Evolutionary conservation across 306 rosid genomes (phyloP), one percentile per base, ranked within the genome.

Genomic region (Vigna unguiculata): DNA sequence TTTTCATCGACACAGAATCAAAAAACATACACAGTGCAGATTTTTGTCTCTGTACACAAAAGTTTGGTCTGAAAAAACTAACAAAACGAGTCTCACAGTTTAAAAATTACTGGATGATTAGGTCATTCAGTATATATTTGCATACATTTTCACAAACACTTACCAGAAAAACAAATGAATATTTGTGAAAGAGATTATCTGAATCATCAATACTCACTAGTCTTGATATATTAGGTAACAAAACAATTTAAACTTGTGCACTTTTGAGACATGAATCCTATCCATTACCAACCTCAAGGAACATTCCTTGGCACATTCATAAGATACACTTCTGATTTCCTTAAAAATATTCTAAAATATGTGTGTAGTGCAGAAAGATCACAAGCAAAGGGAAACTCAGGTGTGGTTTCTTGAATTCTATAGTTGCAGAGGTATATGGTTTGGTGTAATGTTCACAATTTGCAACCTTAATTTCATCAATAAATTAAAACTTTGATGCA

Each of bases 381-480:
- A n/a, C n/a, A n/a, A n/a, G n/a, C n/a, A n/a, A n/a, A n/a, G n/a
- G n/a, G n/a, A n/a, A n/a, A n/a, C n/a, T n/a, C n/a, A n/a, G n/a
- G n/a, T n/a, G n/a, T n/a, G n/a, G n/a, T n/a, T n/a, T n/a, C n/a
- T n/a, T n/a, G n/a, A n/a, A 65, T 73, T 3, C 60, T 54, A 80
- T 57, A 32, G 8, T 55, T 53, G n/a, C 47, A 55, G 52, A 51
- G 34, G 32, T 4, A 55, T 32, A 46, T 30, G 21, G 17, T 47
- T 46, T 15, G 2, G 62, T 69, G 11, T 2, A 22, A 19, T 30
- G 61, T 32, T 17, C 34, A 74, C 12, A 61, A 74, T 52, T 36
- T 66, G 47, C n/a, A 76, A 25, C 55, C 40, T 65, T 21, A 49
- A 51, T 51, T 36, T 49, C 13, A 36, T 64, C 15, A 8, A 51